Percentiles rank a stretch among this genome's conserved stretches.
Evolutionary conservation across 2,329 filamentous ascomycete species (phyloP).

Genomic region (Penicillium sp.): DNA sequence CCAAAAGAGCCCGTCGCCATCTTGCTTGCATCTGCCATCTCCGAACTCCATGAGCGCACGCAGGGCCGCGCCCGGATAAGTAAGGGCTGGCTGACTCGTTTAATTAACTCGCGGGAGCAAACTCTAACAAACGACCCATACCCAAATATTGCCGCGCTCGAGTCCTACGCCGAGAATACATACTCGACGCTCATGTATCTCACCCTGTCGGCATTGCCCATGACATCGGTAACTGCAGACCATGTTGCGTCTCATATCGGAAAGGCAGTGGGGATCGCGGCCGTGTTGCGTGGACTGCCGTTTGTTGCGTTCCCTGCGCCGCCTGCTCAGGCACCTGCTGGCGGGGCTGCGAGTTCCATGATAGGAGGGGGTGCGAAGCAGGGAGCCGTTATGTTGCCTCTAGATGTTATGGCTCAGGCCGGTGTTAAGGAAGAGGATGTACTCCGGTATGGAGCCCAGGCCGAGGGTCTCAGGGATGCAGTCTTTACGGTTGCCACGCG

Average conservation of each 20-base stretch:
- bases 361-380: constrained; percentile 46
- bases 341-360: constrained; percentile 35
- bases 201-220: constrained; percentile 72
- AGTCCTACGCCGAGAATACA: constrained; percentile 89
- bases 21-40: constrained; percentile 70
- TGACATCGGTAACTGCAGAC: constrained; percentile 80
- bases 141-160: constrained; percentile 66
- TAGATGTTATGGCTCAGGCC: constrained; percentile 83
- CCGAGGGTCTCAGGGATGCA: constrained; percentile 78
- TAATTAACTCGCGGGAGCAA: constrained; percentile 78
- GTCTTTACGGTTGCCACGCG: constrained; percentile 89
- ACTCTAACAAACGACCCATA: constrained; percentile 83
- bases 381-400: constrained; percentile 71
- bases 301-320: constrained; percentile 76
- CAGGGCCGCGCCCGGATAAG: constrained; percentile 51
- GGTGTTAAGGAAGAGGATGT: constrained; percentile 86
- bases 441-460: constrained; percentile 73
- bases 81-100: constrained; percentile 70
- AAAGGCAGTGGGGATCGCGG: constrained; percentile 85
- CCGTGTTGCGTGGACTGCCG: constrained; percentile 82
- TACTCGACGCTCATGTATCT: constrained; percentile 92
- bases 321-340: constrained; percentile 55
- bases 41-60: constrained; percentile 51
- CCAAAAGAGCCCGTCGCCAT: constrained; percentile 90
- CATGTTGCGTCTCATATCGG: constrained; percentile 94